phyloP scores from a whole-genome alignment of 352 stramenopile species.

The Globisporangium splendens region DNA sequence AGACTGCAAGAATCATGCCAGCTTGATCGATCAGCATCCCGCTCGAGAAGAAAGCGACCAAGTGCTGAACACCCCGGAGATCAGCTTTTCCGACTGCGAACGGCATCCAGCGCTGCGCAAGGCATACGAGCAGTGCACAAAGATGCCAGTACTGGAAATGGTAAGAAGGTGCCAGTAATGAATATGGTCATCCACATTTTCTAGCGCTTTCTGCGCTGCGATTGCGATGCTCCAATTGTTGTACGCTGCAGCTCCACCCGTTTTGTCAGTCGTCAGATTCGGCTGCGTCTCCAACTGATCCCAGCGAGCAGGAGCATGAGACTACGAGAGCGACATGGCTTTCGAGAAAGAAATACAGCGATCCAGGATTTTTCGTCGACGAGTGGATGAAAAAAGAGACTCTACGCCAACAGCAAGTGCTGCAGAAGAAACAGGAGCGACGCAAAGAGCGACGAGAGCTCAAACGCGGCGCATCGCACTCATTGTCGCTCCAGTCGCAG shows the following conservation, averaged over 20 bases:
- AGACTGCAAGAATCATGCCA: neutral
- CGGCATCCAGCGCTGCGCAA: slow-evolving; percentile 19
- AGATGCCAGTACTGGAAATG: slow-evolving; percentile 38
- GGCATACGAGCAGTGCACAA: slow-evolving; percentile 35
- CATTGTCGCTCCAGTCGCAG: slow-evolving; percentile 7
- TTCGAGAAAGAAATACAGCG: slow-evolving; percentile 50
- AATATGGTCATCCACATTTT: neutral
- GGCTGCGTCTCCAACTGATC: too few relatives aligned
- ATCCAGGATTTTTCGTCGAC: slow-evolving; percentile 55
- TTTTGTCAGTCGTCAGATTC: slow-evolving; percentile 18
- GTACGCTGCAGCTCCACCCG: slow-evolving; percentile 25
- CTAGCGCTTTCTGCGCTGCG: neutral
- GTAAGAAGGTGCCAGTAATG: slow-evolving; percentile 10
- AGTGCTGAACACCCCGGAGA: slow-evolving; percentile 18
- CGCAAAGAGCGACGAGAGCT: slow-evolving; percentile 15
- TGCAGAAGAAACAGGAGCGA: slow-evolving; percentile 29
- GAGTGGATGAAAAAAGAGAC: slow-evolving; percentile 55
- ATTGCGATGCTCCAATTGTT: neutral
- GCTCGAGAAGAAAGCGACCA: slow-evolving; percentile 20
- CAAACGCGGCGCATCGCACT: slow-evolving; percentile 3
- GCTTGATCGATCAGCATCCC: slow-evolving; percentile 18
- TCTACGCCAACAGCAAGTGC: slow-evolving; percentile 24
- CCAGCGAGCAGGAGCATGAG: too few relatives aligned
- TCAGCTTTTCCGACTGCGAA: slow-evolving; percentile 1
- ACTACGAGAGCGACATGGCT: slow-evolving; percentile 8